phyloP scores from a whole-genome alignment of 257 asterid species.

The Asclepias syriaca region DNA sequence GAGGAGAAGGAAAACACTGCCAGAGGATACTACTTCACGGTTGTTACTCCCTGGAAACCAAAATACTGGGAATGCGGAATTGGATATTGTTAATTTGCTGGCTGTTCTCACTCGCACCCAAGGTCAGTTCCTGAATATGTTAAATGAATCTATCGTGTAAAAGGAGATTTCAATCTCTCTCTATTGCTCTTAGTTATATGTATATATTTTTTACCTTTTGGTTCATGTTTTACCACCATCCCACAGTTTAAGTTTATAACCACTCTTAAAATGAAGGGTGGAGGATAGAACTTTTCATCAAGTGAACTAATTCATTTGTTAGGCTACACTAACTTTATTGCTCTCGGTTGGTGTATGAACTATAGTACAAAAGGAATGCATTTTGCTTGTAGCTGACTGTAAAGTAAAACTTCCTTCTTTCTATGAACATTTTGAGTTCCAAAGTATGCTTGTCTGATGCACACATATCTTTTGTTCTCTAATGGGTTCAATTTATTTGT shows the following conservation, averaged over 20 bases:
- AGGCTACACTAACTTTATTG: not conserved
- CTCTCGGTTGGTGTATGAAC: not conserved
- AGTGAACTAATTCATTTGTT: not conserved
- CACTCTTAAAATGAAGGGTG: not conserved
- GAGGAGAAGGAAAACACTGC: conserved; percentile 92
- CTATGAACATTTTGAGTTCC: not conserved
- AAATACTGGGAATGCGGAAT: conserved; percentile 32
- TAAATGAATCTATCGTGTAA: not conserved
- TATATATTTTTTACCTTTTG: not conserved
- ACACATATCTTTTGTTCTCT: not conserved
- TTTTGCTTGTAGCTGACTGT: not conserved
- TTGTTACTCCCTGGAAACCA: conserved; percentile 35
- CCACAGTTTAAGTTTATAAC: not conserved
- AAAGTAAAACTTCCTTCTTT: not conserved
- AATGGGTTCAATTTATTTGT: not conserved
- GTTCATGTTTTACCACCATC: not conserved
- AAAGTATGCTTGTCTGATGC: not conserved
- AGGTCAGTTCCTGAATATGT: conserved; percentile 29
- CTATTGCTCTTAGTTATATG: not conserved
- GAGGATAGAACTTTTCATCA: not conserved
- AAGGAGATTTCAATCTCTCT: not conserved
- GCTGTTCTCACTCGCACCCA: conserved; percentile 56
- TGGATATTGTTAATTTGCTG: conserved; percentile 59
- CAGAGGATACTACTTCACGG: conserved; percentile 53
- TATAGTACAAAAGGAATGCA: not conserved